A percentile compares a stretch with the other conserved stretches of the same genome.
Evolutionary conservation across 129 eudicot genomes (phyloP).

Genomic region (Oenanthe sinensis): DNA sequence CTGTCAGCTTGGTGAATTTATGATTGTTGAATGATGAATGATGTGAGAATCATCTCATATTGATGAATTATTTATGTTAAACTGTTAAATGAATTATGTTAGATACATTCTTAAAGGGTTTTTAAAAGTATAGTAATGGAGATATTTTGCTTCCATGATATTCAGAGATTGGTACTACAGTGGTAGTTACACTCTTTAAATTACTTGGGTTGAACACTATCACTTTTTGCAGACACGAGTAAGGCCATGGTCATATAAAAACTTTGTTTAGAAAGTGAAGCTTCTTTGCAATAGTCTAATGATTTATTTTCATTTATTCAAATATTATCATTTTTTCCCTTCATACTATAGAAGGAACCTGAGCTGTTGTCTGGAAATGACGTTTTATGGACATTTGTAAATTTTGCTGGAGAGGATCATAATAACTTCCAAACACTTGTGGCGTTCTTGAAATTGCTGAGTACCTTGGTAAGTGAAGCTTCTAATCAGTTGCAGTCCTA

Average conservation of each 20-base stretch:
- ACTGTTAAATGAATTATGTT: not conserved
- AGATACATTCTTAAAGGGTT: not conserved
- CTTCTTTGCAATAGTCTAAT: not conserved
- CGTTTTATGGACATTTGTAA: conserved; percentile 91
- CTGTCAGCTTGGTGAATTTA: not conserved
- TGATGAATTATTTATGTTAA: not conserved
- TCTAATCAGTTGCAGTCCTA: not conserved
- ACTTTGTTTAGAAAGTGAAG: not conserved
- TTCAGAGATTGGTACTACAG: not conserved
- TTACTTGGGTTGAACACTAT: not conserved
- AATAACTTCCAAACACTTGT: conserved; percentile 87
- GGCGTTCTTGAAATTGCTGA: conserved; percentile 88
- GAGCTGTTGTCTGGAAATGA: conserved; percentile 90
- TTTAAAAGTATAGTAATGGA: not conserved
- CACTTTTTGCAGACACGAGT: not conserved
- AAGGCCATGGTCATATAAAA: not conserved
- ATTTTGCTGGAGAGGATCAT: conserved; percentile 96
- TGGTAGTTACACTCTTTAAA: not conserved
- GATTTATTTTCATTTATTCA: not conserved
- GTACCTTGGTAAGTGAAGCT: conserved; percentile 64
- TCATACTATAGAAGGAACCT: conserved; percentile 69
- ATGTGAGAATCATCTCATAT: not conserved
- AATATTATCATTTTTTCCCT: not conserved
- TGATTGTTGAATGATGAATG: not conserved
- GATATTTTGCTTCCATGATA: not conserved